Conservation (phyloP, 1,139 yeast species). For the Ogataea hybrid region DNA sequence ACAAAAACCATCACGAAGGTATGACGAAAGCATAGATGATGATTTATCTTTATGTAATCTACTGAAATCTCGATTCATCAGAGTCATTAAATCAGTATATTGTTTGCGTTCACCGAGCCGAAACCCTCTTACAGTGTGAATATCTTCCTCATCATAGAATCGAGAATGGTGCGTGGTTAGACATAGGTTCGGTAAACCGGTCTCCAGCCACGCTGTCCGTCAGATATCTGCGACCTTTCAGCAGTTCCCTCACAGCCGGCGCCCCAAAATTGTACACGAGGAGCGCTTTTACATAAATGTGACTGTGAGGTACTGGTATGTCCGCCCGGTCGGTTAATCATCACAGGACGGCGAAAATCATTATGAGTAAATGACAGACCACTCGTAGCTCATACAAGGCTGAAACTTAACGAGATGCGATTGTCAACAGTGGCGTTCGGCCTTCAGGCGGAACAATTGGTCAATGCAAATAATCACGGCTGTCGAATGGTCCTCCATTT, state of each 20-base stretch:
- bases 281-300: slow-evolving; percentile 58
- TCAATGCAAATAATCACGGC: slow-evolving; percentile 70
- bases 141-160: slow-evolving; percentile 33
- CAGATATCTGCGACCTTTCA: slow-evolving; percentile 56
- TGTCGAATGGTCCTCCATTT: slow-evolving; percentile 10
- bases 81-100: slow-evolving; percentile 81
- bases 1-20: neutral
- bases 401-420: slow-evolving; percentile 79
- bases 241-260: slow-evolving; percentile 56
- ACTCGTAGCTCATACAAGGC: slow-evolving; percentile 71
- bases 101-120: slow-evolving; percentile 29
- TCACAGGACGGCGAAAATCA: slow-evolving; percentile 37
- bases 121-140: slow-evolving; percentile 38
- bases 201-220: slow-evolving; percentile 10
- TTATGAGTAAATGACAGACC: slow-evolving; percentile 11
- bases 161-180: neutral
- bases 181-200: slow-evolving; percentile 4
- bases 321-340: slow-evolving; percentile 83
- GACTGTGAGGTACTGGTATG: slow-evolving; percentile 50
- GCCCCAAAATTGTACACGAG: slow-evolving; percentile 63
- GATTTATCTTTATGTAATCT: neutral
- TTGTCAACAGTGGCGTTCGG: slow-evolving; percentile 60
- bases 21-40: slow-evolving; percentile 2
- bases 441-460: slow-evolving; percentile 86
- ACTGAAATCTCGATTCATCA: slow-evolving; percentile 36